Evolutionary conservation across 1,139 yeast species (phyloP).

Genomic region (Schizosaccharomyces versatilis): DNA sequence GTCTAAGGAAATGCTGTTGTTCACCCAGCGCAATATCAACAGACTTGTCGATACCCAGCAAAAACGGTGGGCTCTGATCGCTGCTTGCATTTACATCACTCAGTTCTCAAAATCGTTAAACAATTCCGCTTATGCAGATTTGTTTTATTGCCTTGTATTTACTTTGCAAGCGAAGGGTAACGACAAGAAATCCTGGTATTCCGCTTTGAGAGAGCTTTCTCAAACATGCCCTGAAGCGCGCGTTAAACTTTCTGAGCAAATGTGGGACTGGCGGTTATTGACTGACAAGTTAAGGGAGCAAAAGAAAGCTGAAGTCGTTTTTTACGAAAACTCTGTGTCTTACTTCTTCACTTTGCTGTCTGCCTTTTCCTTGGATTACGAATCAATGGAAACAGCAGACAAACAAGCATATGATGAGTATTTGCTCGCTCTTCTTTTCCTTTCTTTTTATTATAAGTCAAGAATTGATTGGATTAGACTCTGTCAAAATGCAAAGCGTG

Average conservation of each 20-base stretch:
- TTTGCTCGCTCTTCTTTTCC: constrained; percentile 12
- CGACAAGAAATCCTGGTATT: too few relatives aligned
- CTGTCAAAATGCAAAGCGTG: constrained; percentile 36
- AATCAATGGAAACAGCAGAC: background rate
- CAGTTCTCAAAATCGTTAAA: too few relatives aligned
- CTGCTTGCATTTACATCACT: too few relatives aligned
- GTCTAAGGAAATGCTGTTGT: too few relatives aligned
- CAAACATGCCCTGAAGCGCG: background rate
- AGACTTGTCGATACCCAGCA: too few relatives aligned
- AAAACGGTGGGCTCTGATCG: too few relatives aligned
- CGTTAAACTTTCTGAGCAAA: background rate
- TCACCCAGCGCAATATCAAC: too few relatives aligned
- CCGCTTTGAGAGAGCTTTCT: too few relatives aligned
- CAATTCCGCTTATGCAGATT: too few relatives aligned
- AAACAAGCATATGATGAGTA: background rate
- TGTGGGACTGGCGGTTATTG: background rate
- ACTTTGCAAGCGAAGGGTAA: too few relatives aligned
- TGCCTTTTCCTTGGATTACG: background rate
- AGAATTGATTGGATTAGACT: constrained; percentile 46
- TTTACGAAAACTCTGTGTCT: background rate
- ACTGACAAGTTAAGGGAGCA: background rate
- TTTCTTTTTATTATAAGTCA: constrained; percentile 25
- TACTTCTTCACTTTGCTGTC: background rate
- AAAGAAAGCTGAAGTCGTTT: background rate
- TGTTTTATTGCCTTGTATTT: too few relatives aligned